A percentile compares a stretch with the other conserved stretches of the same genome.
These are phyloP conservation scores for Cyclocybe cylindracea DNA, from an alignment of 768 basidiomycete genomes.

Conservation along the genomic window DNA sequence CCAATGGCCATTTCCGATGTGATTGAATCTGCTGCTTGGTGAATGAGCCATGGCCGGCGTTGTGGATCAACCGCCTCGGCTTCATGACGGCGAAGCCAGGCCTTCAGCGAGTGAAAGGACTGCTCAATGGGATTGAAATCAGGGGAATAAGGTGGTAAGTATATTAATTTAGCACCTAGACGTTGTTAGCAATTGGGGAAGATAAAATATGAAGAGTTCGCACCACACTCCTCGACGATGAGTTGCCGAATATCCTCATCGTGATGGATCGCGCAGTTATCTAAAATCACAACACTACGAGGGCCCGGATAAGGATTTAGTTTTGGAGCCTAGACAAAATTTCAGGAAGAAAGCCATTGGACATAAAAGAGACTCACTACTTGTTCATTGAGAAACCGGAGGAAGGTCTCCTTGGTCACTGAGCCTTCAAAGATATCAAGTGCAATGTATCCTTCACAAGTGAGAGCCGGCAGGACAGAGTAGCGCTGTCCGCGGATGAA, in stretches of 20 bases:
- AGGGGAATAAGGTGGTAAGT: constrained; percentile 34
- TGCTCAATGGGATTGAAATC: constrained; percentile 35
- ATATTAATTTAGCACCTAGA: constrained; percentile 18
- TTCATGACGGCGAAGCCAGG: constrained; percentile 18
- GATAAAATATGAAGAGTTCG: constrained; percentile 5
- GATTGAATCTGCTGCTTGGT: constrained; percentile 14
- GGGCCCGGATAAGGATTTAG: constrained; percentile 34
- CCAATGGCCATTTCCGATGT: constrained; percentile 10
- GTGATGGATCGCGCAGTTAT: constrained; percentile 43
- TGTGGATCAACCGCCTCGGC: constrained; percentile 6
- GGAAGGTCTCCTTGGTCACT: constrained; percentile 30
- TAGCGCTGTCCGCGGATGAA: constrained; percentile 27
- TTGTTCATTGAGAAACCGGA: constrained; percentile 29
- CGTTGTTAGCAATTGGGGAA: neutral
- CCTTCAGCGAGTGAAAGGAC: constrained; percentile 26
- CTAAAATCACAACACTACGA: constrained; percentile 37
- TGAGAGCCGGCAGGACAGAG: constrained; percentile 29
- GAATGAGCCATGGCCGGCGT: constrained; percentile 15
- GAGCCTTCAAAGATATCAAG: constrained; percentile 35
- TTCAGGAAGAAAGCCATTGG: neutral
- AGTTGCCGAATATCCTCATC: constrained; percentile 29
- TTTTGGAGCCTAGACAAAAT: constrained; percentile 16
- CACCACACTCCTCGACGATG: constrained; percentile 27
- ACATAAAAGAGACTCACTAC: constrained; percentile 19
- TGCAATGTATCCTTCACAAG: constrained; percentile 28